These are phyloP conservation scores for Skeletonema tropicum DNA, from an alignment of 108 stramenopile species.

Conservation along the genomic window DNA sequence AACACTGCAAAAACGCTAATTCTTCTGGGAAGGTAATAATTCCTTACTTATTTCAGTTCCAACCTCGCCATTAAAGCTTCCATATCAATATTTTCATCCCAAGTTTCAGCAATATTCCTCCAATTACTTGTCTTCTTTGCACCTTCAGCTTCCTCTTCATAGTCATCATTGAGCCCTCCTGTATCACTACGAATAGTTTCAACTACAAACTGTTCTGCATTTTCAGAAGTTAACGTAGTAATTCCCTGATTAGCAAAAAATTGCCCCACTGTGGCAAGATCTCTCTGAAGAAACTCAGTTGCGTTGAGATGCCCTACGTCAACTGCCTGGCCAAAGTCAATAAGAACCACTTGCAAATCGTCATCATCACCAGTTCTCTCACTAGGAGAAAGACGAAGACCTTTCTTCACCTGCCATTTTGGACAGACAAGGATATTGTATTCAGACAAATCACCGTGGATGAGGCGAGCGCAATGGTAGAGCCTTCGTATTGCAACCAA, in stretches of 20 bases:
- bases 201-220: constrained; percentile 52
- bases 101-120: constrained; percentile 21
- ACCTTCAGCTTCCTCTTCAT: constrained; percentile 11
- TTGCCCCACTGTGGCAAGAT: constrained; percentile 55
- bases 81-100: constrained; percentile 36
- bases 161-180: neutral
- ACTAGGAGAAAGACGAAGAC: neutral
- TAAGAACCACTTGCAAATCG: constrained; percentile 67
- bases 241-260: constrained; percentile 71
- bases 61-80: constrained; percentile 23
- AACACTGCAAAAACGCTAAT: constrained; percentile 21
- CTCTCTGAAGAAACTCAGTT: constrained; percentile 51
- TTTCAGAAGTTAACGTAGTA: constrained; percentile 25
- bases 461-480: constrained; percentile 60
- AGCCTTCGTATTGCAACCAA: constrained; percentile 70
- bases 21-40: constrained; percentile 13
- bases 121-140: constrained; percentile 11
- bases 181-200: constrained; percentile 7
- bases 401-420: constrained; percentile 38
- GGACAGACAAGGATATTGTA: constrained; percentile 84
- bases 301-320: constrained; percentile 67
- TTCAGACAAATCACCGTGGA: constrained; percentile 84
- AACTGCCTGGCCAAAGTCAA: constrained; percentile 88
- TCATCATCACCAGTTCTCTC: constrained; percentile 34
- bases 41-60: neutral